Conservation (phyloP, 208 protist species). For the Leishmania guyanensis region DNA sequence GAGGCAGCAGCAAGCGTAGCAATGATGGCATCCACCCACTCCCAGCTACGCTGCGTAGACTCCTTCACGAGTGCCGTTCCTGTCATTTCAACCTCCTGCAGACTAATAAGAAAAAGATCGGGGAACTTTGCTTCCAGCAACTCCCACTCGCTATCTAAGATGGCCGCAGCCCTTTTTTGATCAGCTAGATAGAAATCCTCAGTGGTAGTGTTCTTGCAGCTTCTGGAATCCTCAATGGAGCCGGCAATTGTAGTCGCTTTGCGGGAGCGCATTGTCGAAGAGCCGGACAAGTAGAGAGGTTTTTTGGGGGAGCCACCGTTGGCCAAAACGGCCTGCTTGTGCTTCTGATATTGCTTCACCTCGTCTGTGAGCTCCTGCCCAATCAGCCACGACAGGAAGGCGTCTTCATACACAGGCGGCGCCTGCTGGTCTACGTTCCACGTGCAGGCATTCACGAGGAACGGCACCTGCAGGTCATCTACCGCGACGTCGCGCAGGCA, state of each 20-base stretch:
- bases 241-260: slow-evolving; percentile 11
- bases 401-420: slow-evolving; percentile 36
- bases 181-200: slow-evolving; percentile 1
- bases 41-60: slow-evolving; percentile 53
- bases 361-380: slow-evolving; percentile 42
- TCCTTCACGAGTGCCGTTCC: slow-evolving; percentile 74
- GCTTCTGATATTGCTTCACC: slow-evolving; percentile 35
- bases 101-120: slow-evolving; percentile 73
- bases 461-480: slow-evolving; percentile 27
- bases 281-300: slow-evolving; percentile 8
- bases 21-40: slow-evolving; percentile 74
- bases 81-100: slow-evolving; percentile 90
- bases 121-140: slow-evolving; percentile 52
- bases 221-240: neutral
- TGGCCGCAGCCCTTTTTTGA: neutral
- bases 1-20: slow-evolving; percentile 48
- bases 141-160: slow-evolving; percentile 19
- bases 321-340: slow-evolving; percentile 24
- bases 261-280: slow-evolving; percentile 13
- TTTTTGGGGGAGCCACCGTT: slow-evolving; percentile 6
- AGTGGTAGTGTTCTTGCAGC: neutral
- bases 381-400: slow-evolving; percentile 55
- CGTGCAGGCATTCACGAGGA: slow-evolving; percentile 71
- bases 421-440: slow-evolving; percentile 81
- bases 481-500: slow-evolving; percentile 19